Evolutionary conservation across 345 rosid species (phyloP), one percentile per base, ranked within the genome.

Genomic region (Aurinia saxatilis): DNA sequence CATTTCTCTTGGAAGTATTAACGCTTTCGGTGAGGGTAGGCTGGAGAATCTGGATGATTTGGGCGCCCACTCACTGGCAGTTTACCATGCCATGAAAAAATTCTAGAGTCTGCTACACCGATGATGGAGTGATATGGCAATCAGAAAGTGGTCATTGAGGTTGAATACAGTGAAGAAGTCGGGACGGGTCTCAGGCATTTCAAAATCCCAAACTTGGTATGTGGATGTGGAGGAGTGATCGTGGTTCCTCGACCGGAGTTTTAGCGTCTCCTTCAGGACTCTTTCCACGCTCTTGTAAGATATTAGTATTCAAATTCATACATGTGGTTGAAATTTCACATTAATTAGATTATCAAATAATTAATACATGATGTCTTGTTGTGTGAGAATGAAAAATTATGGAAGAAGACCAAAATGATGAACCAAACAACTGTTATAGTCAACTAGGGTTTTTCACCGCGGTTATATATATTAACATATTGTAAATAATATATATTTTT

Each of bases 151-250:
- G 84, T 85, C 15, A 64, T 92, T 61, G 98, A 92, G 71, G 93
- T 92, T 51, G 88, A 82, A 62, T 92, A 89, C 65, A 70, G 69
- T 72, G 98, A 85, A 75, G 98, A 92, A 84, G 95, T 92, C 7
- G 98, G 98, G 44, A 87, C 95, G 12, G 98, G 98, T 66, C 96
- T 92, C 67, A 96, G 98, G 98, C 84, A 77, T 84, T 89, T 81
- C 98, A 89, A 72, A 84, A 81, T 60, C 67, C 67, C 4, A 84
- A 84, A 60, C 81, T 83, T 75, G 83, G 82, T 54, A 82, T 92
- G 90, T n/a, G n/a, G n/a, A n/a, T n/a, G n/a, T 92, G 98, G 98
- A 87, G 98, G 72, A 83, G 68, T 70, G 89, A 87, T 72, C 68
- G 75, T 62, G 37, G 42, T 65, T 75, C 70, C 52, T 65, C n/a